A percentile compares a stretch with the other conserved stretches of the same genome.
Evolutionary conservation across 1,284 basidiomycete species (phyloP).

Genomic region (Puccinia horiana): DNA sequence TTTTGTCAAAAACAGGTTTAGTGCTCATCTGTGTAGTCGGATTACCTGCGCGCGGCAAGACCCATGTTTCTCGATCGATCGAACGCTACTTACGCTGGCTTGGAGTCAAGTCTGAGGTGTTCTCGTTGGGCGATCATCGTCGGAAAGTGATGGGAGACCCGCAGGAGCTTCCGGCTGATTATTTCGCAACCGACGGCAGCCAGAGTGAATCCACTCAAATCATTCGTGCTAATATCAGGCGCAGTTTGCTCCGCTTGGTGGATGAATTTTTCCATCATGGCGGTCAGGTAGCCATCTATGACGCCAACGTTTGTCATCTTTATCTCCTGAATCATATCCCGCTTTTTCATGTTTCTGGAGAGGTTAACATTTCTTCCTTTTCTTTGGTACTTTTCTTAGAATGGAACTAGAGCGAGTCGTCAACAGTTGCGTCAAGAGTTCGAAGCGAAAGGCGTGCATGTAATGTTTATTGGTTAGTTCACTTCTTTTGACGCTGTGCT

Average conservation of each 20-base stretch:
- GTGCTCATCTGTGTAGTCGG: slow-evolving; percentile 90
- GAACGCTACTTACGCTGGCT: slow-evolving; percentile 97
- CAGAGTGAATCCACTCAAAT: slow-evolving; percentile 65
- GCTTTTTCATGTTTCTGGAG: too few relatives aligned
- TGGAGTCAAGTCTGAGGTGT: slow-evolving; percentile 90
- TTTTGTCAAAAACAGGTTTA: slow-evolving; percentile 61
- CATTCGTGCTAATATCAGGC: slow-evolving; percentile 72
- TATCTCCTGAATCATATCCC: neutral
- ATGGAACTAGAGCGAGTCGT: slow-evolving; percentile 73
- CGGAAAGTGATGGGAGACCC: slow-evolving; percentile 84
- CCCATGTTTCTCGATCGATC: slow-evolving; percentile 89
- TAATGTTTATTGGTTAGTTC: slow-evolving; percentile 80
- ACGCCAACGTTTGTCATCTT: slow-evolving; percentile 70
- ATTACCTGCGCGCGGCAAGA: slow-evolving; percentile 82
- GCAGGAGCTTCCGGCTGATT: slow-evolving; percentile 77
- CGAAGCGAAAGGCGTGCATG: slow-evolving; percentile 75
- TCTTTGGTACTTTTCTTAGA: slow-evolving; percentile 57
- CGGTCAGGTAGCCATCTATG: slow-evolving; percentile 96
- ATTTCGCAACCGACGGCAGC: slow-evolving; percentile 74
- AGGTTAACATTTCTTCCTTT: neutral
- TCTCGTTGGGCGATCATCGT: slow-evolving; percentile 91
- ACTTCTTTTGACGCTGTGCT: neutral
- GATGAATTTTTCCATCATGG: slow-evolving; percentile 76
- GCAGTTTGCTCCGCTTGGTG: slow-evolving; percentile 81
- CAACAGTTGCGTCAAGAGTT: slow-evolving; percentile 79